Evolutionary conservation across 257 asterid species (phyloP).

Genomic region (Solanum corneliomulleri): DNA sequence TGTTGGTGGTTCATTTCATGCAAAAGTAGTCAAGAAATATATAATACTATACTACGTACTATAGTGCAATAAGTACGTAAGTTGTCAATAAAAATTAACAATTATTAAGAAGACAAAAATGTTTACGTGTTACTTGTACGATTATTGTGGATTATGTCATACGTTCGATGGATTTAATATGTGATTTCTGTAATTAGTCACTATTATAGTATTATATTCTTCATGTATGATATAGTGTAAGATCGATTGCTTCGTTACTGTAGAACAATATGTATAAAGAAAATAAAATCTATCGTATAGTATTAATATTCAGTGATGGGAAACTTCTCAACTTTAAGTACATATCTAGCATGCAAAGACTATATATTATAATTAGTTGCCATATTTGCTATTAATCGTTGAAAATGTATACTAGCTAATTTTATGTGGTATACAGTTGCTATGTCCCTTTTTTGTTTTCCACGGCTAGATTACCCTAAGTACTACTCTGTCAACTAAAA

Average conservation of each 20-base stretch:
- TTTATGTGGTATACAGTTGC: background rate
- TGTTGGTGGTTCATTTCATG: background rate
- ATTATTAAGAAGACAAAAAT: background rate
- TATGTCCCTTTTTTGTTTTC: background rate
- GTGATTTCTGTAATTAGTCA: background rate
- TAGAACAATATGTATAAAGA: background rate
- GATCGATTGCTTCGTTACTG: background rate
- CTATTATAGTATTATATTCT: no score
- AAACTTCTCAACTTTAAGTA: background rate
- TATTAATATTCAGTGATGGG: background rate
- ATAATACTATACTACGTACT: background rate
- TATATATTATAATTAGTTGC: background rate
- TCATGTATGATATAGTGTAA: no score
- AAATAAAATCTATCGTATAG: background rate
- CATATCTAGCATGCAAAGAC: background rate
- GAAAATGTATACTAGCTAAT: background rate
- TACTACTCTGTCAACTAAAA: background rate
- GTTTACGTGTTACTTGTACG: background rate
- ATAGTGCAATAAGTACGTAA: background rate
- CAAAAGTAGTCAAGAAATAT: background rate
- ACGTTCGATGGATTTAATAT: background rate
- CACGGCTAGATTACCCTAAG: background rate
- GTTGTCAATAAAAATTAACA: background rate
- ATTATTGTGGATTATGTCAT: background rate
- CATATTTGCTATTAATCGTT: background rate